These are phyloP conservation scores for Chalciporus piperatoides DNA, from an alignment of 1,284 basidiomycete species.

Conservation along the genomic window DNA sequence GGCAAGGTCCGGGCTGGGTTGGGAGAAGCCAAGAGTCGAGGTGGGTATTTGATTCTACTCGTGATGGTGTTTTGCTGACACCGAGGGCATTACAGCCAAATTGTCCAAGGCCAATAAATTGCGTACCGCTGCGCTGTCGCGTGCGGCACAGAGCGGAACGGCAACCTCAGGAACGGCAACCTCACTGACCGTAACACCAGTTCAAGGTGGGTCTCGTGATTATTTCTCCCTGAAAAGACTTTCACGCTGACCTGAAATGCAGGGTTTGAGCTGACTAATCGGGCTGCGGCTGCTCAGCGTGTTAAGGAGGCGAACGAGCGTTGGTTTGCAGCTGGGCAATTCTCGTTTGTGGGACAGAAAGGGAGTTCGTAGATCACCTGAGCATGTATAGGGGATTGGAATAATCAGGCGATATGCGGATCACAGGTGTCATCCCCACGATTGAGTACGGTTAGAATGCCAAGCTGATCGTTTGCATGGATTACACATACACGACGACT, in stretches of 20 bases:
- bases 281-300: conserved; percentile 69
- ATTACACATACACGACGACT: conserved; percentile 14
- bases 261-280: conserved; percentile 90
- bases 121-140: conserved; percentile 78
- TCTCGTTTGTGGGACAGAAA: conserved; percentile 76
- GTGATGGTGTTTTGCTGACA: conserved; percentile 2
- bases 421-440: not conserved
- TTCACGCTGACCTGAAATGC: conserved; percentile 16
- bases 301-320: conserved; percentile 91
- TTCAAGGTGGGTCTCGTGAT: conserved; percentile 66
- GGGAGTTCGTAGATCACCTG: conserved; percentile 35
- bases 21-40: conserved; percentile 86
- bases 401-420: not conserved
- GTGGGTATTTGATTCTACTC: conserved; percentile 41
- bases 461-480: conserved; percentile 11
- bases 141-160: conserved; percentile 60
- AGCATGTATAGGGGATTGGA: not conserved
- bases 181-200: conserved; percentile 91
- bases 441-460: conserved; percentile 3
- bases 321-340: conserved; percentile 86
- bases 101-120: conserved; percentile 95
- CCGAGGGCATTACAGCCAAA: conserved; percentile 60
- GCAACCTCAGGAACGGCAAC: conserved; percentile 84
- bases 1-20: conserved; percentile 86
- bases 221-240: conserved; percentile 2